These are phyloP conservation scores for Arbutus unedo DNA, from an alignment of 148 eudicot genomes.

Conservation along the genomic window DNA sequence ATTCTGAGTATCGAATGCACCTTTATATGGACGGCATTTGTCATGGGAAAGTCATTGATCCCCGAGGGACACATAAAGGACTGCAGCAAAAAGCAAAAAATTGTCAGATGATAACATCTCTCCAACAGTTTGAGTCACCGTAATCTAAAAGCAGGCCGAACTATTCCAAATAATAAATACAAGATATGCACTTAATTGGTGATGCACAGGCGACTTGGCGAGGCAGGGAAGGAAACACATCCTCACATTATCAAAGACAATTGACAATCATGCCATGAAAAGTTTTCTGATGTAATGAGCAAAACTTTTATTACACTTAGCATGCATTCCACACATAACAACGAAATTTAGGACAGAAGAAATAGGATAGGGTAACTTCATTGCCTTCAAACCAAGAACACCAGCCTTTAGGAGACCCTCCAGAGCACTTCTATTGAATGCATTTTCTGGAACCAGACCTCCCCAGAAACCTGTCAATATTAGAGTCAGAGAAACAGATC, in stretches of 20 bases:
- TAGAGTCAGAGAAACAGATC: background rate
- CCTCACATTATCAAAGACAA: background rate
- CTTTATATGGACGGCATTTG: constrained; percentile 81
- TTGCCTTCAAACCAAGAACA: constrained; percentile 92
- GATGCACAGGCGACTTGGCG: too few relatives aligned
- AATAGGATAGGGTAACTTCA: background rate
- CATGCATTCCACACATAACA: background rate
- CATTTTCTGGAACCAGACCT: constrained; percentile 97
- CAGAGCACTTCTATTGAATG: constrained; percentile 64
- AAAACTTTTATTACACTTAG: background rate
- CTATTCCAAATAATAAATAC: too few relatives aligned
- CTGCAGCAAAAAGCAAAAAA: constrained; percentile 34
- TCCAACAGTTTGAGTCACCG: background rate
- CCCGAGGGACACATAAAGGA: constrained; percentile 99
- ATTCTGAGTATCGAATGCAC: constrained; percentile 20
- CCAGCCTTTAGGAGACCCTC: constrained; percentile 80
- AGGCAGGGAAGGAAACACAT: background rate
- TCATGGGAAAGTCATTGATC: constrained; percentile 97
- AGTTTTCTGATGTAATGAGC: background rate
- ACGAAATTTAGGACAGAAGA: background rate
- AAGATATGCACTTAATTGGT: too few relatives aligned
- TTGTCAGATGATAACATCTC: background rate
- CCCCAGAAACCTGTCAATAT: constrained; percentile 90
- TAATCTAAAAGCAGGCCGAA: too few relatives aligned
- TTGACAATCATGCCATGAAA: background rate